Conservation (phyloP, 192 early-diverging fungal species). For the Funneliformis geosporum region DNA sequence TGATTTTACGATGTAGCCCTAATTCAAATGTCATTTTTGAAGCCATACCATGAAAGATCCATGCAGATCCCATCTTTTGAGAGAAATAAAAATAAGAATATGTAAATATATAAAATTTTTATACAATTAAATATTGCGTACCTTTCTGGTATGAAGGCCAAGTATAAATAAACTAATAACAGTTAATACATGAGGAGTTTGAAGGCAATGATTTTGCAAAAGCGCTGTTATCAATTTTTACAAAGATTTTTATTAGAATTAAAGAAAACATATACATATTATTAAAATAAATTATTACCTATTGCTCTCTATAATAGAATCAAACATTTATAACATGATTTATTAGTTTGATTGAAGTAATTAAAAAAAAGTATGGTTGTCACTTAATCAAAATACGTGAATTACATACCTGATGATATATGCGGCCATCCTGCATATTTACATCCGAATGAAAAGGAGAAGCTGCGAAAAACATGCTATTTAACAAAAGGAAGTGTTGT, state of each 20-base stretch:
- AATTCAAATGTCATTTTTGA: slow-evolving; percentile 32
- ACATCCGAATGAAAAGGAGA: slow-evolving; percentile 20
- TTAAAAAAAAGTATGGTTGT: not conserved
- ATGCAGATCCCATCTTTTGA: slow-evolving; percentile 26
- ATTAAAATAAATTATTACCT: not conserved
- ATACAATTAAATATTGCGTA: not conserved
- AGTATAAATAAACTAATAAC: slow-evolving; percentile 32
- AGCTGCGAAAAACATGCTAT: slow-evolving; percentile 31
- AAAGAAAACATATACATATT: not conserved
- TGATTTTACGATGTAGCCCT: slow-evolving; percentile 33
- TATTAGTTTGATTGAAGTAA: not conserved
- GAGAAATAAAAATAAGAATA: not conserved
- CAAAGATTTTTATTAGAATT: not conserved
- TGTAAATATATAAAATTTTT: not conserved
- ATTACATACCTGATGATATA: slow-evolving; percentile 21
- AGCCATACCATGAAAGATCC: slow-evolving; percentile 32
- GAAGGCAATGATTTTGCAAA: slow-evolving; percentile 21
- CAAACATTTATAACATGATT: not conserved
- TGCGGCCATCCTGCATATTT: not conserved
- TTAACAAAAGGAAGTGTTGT: slow-evolving; percentile 33
- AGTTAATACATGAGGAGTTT: slow-evolving; percentile 32
- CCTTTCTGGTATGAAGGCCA: slow-evolving; percentile 24
- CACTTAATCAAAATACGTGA: not conserved
- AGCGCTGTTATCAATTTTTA: slow-evolving; percentile 12
- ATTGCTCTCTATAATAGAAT: slow-evolving; percentile 9